These are phyloP conservation scores for Penicillium digitatum DNA, from an alignment of 2,329 filamentous ascomycete species.

Conservation along the genomic window DNA sequence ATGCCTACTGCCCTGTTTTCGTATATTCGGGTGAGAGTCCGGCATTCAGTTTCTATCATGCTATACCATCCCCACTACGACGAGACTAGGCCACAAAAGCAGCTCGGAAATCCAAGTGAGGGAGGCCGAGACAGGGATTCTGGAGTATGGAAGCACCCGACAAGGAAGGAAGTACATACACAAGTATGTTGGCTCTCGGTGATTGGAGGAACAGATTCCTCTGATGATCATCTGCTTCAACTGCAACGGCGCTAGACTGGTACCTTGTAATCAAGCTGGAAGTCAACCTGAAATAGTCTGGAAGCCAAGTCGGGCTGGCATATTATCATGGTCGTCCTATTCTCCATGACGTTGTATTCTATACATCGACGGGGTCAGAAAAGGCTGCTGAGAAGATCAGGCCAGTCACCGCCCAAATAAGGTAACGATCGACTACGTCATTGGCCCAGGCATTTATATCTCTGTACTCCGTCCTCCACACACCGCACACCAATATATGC, in stretches of 20 bases:
- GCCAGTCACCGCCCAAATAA: constrained; percentile 2
- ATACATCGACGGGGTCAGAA: neutral
- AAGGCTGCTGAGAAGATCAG: neutral
- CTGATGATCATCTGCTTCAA: neutral
- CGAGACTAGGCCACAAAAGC: constrained; percentile 13
- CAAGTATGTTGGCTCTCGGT: neutral
- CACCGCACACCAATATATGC: neutral
- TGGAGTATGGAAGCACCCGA: neutral
- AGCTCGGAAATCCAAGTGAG: constrained; percentile 17
- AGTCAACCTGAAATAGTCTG: neutral
- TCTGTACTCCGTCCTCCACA: no score
- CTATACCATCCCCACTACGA: constrained; percentile 1
- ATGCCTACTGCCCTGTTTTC: neutral
- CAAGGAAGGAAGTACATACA: neutral
- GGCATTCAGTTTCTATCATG: neutral
- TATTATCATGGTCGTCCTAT: no score
- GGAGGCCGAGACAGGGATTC: constrained; percentile 19
- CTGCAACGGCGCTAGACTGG: neutral
- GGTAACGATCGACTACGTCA: constrained; percentile 25
- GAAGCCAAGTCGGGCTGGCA: neutral
- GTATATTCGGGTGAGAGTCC: neutral
- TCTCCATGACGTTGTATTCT: neutral
- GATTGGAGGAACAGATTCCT: neutral
- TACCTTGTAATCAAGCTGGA: neutral
- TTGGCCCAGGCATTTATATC: constrained; percentile 1